Conservation (phyloP, 2,329 filamentous ascomycete genomes). For the Trichoderma citrinoviride region DNA sequence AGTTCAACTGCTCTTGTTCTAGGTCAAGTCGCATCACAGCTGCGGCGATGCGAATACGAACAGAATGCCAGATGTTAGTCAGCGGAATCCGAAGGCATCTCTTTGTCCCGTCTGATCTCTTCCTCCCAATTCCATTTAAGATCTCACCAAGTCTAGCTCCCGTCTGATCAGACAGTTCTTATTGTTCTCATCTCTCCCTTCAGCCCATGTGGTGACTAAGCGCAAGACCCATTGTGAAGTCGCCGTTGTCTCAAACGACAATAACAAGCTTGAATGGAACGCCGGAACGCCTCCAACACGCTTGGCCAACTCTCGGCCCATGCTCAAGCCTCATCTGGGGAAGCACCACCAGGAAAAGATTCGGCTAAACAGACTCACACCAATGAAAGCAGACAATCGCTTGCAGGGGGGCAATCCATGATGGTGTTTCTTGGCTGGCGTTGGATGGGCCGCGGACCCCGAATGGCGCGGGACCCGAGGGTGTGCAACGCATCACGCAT, state of each 20-base stretch:
- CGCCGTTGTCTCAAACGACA: no score
- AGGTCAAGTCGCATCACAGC: no score
- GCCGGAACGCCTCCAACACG: background rate
- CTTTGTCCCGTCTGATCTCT: no score
- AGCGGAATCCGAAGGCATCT: no score
- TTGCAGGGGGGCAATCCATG: background rate
- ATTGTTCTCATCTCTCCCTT: no score
- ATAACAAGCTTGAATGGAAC: background rate
- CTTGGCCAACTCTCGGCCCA: background rate
- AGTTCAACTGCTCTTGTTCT: no score
- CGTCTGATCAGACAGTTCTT: no score
- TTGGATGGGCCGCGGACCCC: slow-evolving; percentile 6
- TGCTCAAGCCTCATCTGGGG: background rate
- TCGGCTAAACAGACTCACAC: background rate
- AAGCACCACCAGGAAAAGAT: background rate
- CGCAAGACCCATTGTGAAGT: background rate
- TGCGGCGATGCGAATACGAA: no score
- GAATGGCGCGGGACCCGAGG: slow-evolving; percentile 2
- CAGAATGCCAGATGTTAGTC: no score
- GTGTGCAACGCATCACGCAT: background rate
- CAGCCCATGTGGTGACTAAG: no score
- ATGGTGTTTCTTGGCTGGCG: background rate
- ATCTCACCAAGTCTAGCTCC: no score
- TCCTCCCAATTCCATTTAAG: no score
- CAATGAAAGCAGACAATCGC: background rate